A percentile compares a stretch with the other conserved stretches of the same genome.
phyloP scores from a whole-genome alignment of 108 stramenopile species.

The Seminavis robusta region DNA sequence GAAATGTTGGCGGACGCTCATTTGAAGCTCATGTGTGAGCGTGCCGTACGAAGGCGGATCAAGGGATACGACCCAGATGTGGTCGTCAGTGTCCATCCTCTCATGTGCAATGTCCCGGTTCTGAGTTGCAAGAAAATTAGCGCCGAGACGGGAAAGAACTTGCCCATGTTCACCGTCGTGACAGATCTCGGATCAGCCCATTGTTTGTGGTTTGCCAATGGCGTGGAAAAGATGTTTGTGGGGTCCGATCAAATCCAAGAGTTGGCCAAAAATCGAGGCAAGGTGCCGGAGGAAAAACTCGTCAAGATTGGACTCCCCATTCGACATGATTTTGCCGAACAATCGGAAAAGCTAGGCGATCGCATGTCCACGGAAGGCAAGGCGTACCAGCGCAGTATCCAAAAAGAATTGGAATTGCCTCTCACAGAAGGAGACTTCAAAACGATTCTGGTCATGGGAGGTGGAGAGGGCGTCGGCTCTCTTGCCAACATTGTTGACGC shows the following conservation, averaged over 20 bases:
- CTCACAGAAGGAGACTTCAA: constrained; percentile 47
- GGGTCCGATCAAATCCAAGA: constrained; percentile 68
- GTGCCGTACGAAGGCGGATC: constrained; percentile 62
- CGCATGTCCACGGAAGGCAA: constrained; percentile 53
- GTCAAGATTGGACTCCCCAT: constrained; percentile 90
- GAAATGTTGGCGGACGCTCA: constrained; percentile 74
- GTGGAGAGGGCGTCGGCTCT: constrained; percentile 94
- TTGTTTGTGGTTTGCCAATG: constrained; percentile 90
- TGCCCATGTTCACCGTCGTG: constrained; percentile 93
- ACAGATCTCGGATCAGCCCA: constrained; percentile 96
- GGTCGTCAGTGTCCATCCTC: constrained; percentile 91
- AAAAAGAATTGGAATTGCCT: constrained; percentile 39
- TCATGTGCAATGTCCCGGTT: constrained; percentile 95
- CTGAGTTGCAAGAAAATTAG: constrained; percentile 73
- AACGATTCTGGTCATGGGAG: constrained; percentile 72
- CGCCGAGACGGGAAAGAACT: constrained; percentile 66
- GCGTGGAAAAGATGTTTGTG: constrained; percentile 91
- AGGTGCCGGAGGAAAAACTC: constrained; percentile 81
- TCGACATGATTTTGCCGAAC: constrained; percentile 83
- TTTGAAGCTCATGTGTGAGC: constrained; percentile 77
- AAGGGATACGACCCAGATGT: constrained; percentile 80
- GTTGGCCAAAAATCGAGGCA: constrained; percentile 71
- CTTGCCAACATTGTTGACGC: constrained; percentile 82
- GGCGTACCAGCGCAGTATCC: constrained; percentile 46
- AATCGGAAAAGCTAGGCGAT: constrained; percentile 68